Evolutionary conservation across 2,329 filamentous ascomycete genomes (phyloP), one percentile per base, ranked within the genome.

Genomic region (Hypoxylon sp.): DNA sequence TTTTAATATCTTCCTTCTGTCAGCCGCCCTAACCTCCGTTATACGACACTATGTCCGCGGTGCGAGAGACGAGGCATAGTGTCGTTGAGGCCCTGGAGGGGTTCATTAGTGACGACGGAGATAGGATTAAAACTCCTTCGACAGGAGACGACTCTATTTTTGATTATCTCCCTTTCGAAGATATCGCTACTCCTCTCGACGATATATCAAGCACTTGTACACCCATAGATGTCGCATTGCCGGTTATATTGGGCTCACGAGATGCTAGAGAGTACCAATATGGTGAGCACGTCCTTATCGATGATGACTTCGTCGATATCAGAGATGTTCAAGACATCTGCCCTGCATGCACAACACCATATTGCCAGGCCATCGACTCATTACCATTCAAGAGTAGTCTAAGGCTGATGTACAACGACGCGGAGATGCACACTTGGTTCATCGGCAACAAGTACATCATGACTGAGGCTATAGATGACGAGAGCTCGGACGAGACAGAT

Each of bases 401-500:
- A 1, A 71, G 54, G 21, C 65, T 77, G 2, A 55, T 58, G 6
- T 74, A 77, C 47, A 75, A 76, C 48, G 75, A 77, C 32, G 44
- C 67, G 3, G 58, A 68, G 15, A 72, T 59, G 13, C 74, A 77
- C 17, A 68, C 65, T 1, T 77, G 76, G 76, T 62, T 60, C 2
- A 63, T 77, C 50, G 75, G 76, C 21, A 66, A 69, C n/a, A 70
- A 66, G 31, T 75, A 73, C 48, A 35, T 76, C 32, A 53, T 77
- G 46, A 67, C 68, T 7, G 76, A 77, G 59, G 59, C 63, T 10
- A 5, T 63, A 24, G 71, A 71, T 6, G 72, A 74, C 13, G 68
- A 70, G 8, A 65, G 63, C 39, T 66, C 67, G 4, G 68, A 68
- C 13, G 60, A 68, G 17, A 61, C 60, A 8, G 58, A 73, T 5